Conservation (phyloP, 768 basidiomycete genomes). For the Lactarius sp. region DNA sequence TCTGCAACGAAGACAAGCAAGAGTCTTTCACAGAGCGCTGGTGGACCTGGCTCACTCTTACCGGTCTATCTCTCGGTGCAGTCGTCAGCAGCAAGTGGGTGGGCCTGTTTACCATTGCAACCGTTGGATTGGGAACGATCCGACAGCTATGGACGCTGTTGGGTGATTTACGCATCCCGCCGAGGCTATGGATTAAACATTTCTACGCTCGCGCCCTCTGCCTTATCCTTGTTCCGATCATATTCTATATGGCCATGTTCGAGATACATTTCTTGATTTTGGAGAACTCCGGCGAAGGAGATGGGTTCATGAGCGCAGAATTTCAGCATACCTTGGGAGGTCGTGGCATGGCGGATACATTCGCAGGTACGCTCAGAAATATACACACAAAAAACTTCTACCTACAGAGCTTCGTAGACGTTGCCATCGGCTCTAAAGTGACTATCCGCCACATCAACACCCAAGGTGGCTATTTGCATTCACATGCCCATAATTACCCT, state of each 20-base stretch:
- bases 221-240: conserved; percentile 74
- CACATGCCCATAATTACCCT: conserved; percentile 87
- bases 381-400: neutral
- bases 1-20: conserved; percentile 80
- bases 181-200: conserved; percentile 72
- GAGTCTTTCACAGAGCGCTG: conserved; percentile 78
- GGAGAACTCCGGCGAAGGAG: conserved; percentile 89
- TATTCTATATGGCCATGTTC: conserved; percentile 98
- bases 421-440: conserved; percentile 78
- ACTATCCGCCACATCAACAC: conserved; percentile 90
- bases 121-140: conserved; percentile 80
- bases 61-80: conserved; percentile 87
- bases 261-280: conserved; percentile 89
- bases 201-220: conserved; percentile 88
- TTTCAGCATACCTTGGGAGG: conserved; percentile 95
- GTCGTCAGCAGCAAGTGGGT: conserved; percentile 98
- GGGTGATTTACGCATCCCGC: conserved; percentile 77
- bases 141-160: conserved; percentile 85
- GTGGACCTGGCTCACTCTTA: conserved; percentile 91
- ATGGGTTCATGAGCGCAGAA: conserved; percentile 98
- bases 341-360: conserved; percentile 89
- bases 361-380: conserved; percentile 54
- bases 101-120: conserved; percentile 95
- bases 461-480: conserved; percentile 98
- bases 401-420: conserved; percentile 44